Evolutionary conservation across 257 asterid genomes (phyloP).

Genomic region (Solanum dulcamara): DNA sequence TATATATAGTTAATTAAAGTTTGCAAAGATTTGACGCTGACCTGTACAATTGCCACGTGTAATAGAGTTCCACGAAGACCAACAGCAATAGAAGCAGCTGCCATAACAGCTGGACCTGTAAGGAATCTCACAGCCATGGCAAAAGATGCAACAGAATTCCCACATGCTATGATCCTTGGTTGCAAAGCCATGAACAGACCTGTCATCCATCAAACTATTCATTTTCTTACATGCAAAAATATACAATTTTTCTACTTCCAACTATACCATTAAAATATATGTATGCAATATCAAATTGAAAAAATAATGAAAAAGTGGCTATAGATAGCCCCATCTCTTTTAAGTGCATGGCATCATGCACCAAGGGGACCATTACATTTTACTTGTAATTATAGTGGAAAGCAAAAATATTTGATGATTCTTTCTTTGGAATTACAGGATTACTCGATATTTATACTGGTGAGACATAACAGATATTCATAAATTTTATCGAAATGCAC

Average conservation of each 20-base stretch:
- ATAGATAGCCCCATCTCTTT: neutral
- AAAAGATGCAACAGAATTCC: constrained; percentile 76
- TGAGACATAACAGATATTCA: neutral
- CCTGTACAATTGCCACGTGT: constrained; percentile 96
- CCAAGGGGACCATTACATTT: neutral
- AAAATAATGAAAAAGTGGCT: neutral
- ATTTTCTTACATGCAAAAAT: neutral
- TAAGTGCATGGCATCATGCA: neutral
- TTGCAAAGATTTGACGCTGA: constrained; percentile 1
- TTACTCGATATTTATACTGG: neutral
- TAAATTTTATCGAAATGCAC: neutral
- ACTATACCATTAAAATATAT: neutral
- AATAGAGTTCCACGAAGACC: constrained; percentile 91
- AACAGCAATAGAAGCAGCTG: constrained; percentile 92
- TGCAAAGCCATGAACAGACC: constrained; percentile 98
- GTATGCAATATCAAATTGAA: neutral
- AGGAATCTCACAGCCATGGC: constrained; percentile 98
- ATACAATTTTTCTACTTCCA: neutral
- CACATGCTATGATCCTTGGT: constrained; percentile 98
- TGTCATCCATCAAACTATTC: constrained; percentile 15
- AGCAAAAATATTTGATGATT: neutral
- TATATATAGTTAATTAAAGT: neutral
- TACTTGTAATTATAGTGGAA: neutral
- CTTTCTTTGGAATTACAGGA: neutral
- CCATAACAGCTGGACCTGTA: constrained; percentile 99